A percentile compares a stretch with the other conserved stretches of the same genome.
phyloP scores from a whole-genome alignment of 345 rosid species.

The Syzygium aqueum region DNA sequence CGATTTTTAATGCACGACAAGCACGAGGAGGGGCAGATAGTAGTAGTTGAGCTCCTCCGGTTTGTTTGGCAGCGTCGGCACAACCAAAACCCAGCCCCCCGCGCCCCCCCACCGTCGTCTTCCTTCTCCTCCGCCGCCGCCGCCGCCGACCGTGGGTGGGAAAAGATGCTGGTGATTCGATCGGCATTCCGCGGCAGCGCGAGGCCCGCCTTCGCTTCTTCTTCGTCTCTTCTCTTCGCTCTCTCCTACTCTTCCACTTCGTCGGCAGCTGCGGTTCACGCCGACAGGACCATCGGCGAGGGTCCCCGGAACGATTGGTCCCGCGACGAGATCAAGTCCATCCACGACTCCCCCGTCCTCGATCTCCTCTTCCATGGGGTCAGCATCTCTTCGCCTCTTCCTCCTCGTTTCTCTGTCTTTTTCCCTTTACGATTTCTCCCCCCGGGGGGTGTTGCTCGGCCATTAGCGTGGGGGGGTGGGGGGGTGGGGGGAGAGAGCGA shows the following conservation, averaged over 20 bases:
- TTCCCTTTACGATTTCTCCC: not conserved
- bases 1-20: no score
- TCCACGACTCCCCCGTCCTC: slow-evolving; percentile 37
- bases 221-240: not conserved
- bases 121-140: not conserved
- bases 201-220: not conserved
- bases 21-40: not conserved
- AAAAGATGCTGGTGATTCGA: slow-evolving; percentile 4
- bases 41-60: not conserved
- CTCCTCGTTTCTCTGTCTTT: not conserved
- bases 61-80: not conserved
- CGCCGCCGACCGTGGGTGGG: not conserved
- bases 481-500: not conserved
- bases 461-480: not conserved
- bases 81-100: not conserved
- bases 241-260: not conserved
- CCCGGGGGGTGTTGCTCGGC: not conserved
- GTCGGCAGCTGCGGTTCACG: slow-evolving; percentile 30
- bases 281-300: slow-evolving; percentile 24
- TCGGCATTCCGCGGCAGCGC: not conserved
- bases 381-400: not conserved
- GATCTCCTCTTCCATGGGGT: slow-evolving; percentile 47
- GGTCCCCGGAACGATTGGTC: slow-evolving; percentile 42
- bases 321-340: slow-evolving; percentile 26
- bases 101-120: not conserved